Base-by-base conservation (phyloP, 495 filamentous ascomycete species). In the Chaetomidium leptoderma region DNA sequence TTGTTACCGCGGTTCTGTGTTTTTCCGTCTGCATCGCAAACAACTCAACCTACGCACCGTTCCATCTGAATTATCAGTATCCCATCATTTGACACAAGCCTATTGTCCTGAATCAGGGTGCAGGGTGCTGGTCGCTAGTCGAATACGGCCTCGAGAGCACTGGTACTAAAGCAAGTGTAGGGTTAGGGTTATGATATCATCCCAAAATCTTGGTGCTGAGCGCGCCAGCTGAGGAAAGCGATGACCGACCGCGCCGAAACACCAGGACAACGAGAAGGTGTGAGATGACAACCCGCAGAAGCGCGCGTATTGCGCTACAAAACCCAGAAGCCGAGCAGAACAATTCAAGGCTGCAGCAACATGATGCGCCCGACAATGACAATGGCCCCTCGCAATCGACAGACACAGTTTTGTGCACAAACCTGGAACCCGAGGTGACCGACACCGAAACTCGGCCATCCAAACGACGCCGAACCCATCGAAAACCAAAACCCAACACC, bases 381-480 rank as follows among this genome's bases (percentile, higher is more conserved):
- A 42, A 30, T 47, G 24, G 40, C 11, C 40, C 24, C 13, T 14
- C n/a, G n/a, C n/a, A n/a, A 6, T 50, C 47, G 1, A 5, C 43
- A 9, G 26, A 47, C 0, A 0, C 37, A 3, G 37, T n/a, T 40
- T 40, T 19, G 37, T 6, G 32, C 32, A 11, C 6, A 6, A 24
- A 46, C 24, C 16, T n/a, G 10, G 26, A 37, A n/a, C 3, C n/a
- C 2, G 29, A 32, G 14, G 2, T 27, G 14, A 53, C 9, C 29
- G 23, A 51, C 40, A 5, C 45, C 35, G 2, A 42, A 1, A 6
- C 32, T 32, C 39, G 54, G 3, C 47, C 55, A 4, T 6, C 37
- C 29, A 58, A 58, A 29, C 46, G 55, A 11, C 46, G 47, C 39
- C 44, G 37, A 37, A 58, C 55, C 21, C 35, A 27, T 11, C 24